Evolutionary conservation across 176 grass and related monocot genomes (phyloP).

Genomic region (Rhynchospora breviuscula): DNA sequence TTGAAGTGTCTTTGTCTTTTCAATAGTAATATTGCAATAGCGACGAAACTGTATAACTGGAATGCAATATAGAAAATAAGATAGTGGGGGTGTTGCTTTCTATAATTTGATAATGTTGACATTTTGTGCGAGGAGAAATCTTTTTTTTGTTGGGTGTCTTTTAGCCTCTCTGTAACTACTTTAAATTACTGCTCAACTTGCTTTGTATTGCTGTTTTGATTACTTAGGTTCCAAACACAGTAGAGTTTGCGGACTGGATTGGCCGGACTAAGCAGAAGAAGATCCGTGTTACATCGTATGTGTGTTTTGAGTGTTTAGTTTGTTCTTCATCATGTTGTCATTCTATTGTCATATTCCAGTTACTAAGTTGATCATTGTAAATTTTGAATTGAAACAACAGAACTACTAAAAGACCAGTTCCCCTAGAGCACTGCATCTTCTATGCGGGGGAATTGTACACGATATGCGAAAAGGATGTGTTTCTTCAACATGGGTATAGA

Average conservation of each 20-base stretch:
- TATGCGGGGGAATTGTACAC: slow-evolving; percentile 76
- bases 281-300: slow-evolving; percentile 83
- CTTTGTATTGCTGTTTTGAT: slow-evolving; percentile 1
- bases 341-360: slow-evolving; percentile 1
- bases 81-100: no score
- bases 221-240: slow-evolving; percentile 76
- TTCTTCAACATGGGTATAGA: slow-evolving; percentile 79
- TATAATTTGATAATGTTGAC: background rate
- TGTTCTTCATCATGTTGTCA: slow-evolving; percentile 6
- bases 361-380: background rate
- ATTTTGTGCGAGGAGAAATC: background rate
- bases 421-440: slow-evolving; percentile 94
- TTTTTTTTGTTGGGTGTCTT: background rate
- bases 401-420: slow-evolving; percentile 84
- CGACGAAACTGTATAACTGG: background rate
- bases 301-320: slow-evolving; percentile 2
- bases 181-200: background rate
- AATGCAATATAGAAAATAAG: background rate
- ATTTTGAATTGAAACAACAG: slow-evolving; percentile 34
- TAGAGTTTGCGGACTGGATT: slow-evolving; percentile 99
- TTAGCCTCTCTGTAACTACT: background rate
- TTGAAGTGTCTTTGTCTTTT: background rate
- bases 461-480: slow-evolving; percentile 73
- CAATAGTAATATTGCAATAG: background rate
- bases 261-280: slow-evolving; percentile 95